Conservation (phyloP, 1,139 yeast species). For the Geotrichum restrictum region DNA sequence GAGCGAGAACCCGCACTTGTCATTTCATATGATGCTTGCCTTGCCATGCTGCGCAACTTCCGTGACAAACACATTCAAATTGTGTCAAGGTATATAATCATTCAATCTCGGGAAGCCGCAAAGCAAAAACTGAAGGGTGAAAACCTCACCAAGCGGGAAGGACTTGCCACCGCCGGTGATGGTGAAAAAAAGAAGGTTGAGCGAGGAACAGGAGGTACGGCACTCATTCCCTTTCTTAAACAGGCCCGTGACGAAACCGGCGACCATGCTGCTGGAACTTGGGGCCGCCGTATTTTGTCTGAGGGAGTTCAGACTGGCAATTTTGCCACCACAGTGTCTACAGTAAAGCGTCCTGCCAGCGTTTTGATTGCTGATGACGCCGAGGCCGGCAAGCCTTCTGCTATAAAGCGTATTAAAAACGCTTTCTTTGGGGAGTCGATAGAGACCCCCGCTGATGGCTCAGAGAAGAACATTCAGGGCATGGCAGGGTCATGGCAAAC, state of each 20-base stretch:
- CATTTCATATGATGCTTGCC: slow-evolving; percentile 79
- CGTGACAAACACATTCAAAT: slow-evolving; percentile 91
- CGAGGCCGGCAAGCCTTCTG: background rate
- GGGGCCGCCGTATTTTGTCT: slow-evolving; percentile 77
- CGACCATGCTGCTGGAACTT: slow-evolving; percentile 80
- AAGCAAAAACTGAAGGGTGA: slow-evolving; percentile 23
- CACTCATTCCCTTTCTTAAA: slow-evolving; percentile 82
- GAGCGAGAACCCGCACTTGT: slow-evolving; percentile 52
- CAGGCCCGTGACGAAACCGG: slow-evolving; percentile 97
- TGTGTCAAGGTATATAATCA: slow-evolving; percentile 77
- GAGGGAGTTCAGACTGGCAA: slow-evolving; percentile 33
- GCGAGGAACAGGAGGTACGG: slow-evolving; percentile 92
- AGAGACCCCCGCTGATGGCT: slow-evolving; percentile 8
- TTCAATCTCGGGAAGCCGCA: slow-evolving; percentile 56
- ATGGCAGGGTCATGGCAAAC: slow-evolving; percentile 31
- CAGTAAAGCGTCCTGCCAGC: slow-evolving; percentile 1
- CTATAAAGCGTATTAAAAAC: slow-evolving; percentile 11
- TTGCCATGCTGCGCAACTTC: slow-evolving; percentile 83
- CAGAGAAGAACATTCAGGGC: slow-evolving; percentile 23
- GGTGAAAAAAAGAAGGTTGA: slow-evolving; percentile 34
- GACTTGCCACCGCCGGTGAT: slow-evolving; percentile 30
- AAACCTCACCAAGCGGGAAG: slow-evolving; percentile 33
- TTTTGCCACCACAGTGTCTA: background rate
- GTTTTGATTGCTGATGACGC: background rate
- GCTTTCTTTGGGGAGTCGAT: slow-evolving; percentile 16